Conservation (phyloP, 1,139 yeast species). For the Yamadazyma atlantica region DNA sequence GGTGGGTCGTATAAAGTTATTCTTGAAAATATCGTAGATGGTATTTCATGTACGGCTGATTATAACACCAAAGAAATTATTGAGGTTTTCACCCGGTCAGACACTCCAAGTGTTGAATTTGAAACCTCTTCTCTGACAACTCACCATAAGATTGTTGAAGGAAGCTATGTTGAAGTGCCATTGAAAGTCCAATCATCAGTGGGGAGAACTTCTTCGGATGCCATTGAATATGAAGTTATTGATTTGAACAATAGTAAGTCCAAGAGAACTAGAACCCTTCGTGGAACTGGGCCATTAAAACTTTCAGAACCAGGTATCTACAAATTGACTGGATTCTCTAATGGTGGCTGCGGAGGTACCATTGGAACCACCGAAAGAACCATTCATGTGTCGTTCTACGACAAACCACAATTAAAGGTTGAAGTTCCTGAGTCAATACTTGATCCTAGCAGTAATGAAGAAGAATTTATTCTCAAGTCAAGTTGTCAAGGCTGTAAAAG, state of each 20-base stretch:
- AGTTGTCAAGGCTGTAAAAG: slow-evolving; percentile 35
- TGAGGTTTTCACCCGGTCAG: slow-evolving; percentile 61
- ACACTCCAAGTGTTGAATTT: slow-evolving; percentile 49
- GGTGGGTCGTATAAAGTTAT: slow-evolving; percentile 74
- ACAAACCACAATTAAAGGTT: slow-evolving; percentile 53
- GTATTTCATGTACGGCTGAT: slow-evolving; percentile 73
- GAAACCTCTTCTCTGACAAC: slow-evolving; percentile 20
- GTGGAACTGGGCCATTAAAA: slow-evolving; percentile 37
- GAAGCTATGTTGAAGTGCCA: slow-evolving; percentile 59
- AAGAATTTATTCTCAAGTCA: slow-evolving; percentile 24
- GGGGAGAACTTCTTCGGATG: slow-evolving; percentile 26
- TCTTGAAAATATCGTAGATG: slow-evolving; percentile 66
- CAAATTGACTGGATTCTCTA: slow-evolving; percentile 54
- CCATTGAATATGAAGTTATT: slow-evolving; percentile 24
- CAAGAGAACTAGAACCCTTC: slow-evolving; percentile 26
- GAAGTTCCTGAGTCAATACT: slow-evolving; percentile 18
- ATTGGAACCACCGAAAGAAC: slow-evolving; percentile 33
- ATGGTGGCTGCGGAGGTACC: slow-evolving; percentile 69
- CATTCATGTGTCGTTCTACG: slow-evolving; percentile 49
- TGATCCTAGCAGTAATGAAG: slow-evolving; percentile 7
- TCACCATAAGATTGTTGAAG: slow-evolving; percentile 54
- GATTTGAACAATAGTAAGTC: slow-evolving; percentile 8
- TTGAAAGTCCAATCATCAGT: slow-evolving; percentile 39
- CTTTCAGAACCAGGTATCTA: slow-evolving; percentile 65
- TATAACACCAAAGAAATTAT: slow-evolving; percentile 52